A percentile compares a stretch with the other conserved stretches of the same genome.
Evolutionary conservation across 2,329 filamentous ascomycete species (phyloP).

Genomic region (Corniculantispora saksenae): DNA sequence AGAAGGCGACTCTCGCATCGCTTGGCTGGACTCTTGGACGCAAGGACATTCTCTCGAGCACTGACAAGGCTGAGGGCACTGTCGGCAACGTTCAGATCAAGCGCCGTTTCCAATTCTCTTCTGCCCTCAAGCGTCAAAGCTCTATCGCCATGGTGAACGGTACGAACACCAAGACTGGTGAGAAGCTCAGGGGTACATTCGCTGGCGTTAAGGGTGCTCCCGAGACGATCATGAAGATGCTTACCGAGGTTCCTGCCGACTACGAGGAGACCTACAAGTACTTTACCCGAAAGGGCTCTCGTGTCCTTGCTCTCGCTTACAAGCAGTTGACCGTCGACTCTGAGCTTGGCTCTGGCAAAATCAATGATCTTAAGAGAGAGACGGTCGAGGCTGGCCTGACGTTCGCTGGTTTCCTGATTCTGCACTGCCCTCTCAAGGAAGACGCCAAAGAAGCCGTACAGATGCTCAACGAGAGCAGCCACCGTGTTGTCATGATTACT

Average conservation of each 20-base stretch:
- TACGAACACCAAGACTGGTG: conserved; percentile 69
- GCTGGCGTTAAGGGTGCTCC: conserved; percentile 95
- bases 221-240: conserved; percentile 94
- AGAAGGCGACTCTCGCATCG: conserved; percentile 88
- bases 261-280: conserved; percentile 99
- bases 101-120: conserved; percentile 97
- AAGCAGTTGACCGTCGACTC: conserved; percentile 82
- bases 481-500: conserved; percentile 98
- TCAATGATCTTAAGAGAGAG: conserved; percentile 94
- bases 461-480: conserved; percentile 98
- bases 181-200: conserved; percentile 82
- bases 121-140: conserved; percentile 91
- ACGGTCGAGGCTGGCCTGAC: conserved; percentile 80
- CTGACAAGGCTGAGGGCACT: conserved; percentile 38
- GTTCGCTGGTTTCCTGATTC: conserved; percentile 93
- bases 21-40: conserved; percentile 91
- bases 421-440: conserved; percentile 94
- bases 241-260: conserved; percentile 76
- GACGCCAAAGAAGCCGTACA: conserved; percentile 91
- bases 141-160: conserved; percentile 82
- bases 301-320: conserved; percentile 90
- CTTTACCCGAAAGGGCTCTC: conserved; percentile 92
- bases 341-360: conserved; percentile 79
- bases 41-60: conserved; percentile 78
- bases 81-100: conserved; percentile 86